These are phyloP conservation scores for Acanthamoeba castellanii DNA, from an alignment of 208 protist species.

Conservation along the genomic window DNA sequence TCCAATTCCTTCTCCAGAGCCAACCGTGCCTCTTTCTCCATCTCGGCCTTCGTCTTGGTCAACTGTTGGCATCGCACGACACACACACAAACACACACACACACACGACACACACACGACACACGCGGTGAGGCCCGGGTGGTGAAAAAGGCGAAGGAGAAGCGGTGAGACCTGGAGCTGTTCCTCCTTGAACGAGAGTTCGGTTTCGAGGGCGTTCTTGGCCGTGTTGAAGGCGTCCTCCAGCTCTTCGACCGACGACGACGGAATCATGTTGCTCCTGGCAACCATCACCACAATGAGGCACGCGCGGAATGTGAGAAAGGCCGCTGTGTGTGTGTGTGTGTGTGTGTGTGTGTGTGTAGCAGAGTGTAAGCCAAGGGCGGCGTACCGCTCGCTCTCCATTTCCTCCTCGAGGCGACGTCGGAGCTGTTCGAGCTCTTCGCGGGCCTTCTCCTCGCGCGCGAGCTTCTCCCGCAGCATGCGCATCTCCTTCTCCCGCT, in stretches of 20 bases:
- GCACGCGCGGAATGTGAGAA: background rate
- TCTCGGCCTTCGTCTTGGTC: slow-evolving; percentile 8
- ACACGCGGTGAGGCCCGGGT: no score
- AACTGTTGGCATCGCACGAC: background rate
- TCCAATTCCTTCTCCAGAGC: slow-evolving; percentile 50
- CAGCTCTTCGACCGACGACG: slow-evolving; percentile 28
- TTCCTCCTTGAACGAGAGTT: slow-evolving; percentile 49
- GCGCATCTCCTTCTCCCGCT: slow-evolving; percentile 38
- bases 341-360: background rate
- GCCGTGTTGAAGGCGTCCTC: slow-evolving; percentile 45
- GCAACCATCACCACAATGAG: background rate
- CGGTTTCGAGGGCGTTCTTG: slow-evolving; percentile 45
- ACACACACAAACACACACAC: background rate
- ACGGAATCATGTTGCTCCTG: slow-evolving; percentile 64
- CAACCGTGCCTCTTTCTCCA: background rate
- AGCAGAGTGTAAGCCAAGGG: background rate
- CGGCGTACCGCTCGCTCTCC: slow-evolving; percentile 18
- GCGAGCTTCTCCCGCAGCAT: slow-evolving; percentile 24
- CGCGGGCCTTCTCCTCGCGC: slow-evolving; percentile 23
- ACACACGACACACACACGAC: background rate
- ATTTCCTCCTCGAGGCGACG: slow-evolving; percentile 61
- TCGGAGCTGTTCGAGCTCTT: slow-evolving; percentile 38
- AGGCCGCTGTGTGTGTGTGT: background rate
- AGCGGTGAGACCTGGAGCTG: slow-evolving; percentile 25
- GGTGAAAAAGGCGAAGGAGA: no score